Evolutionary conservation across 495 filamentous ascomycete genomes (phyloP), one percentile per base, ranked within the genome.

Genomic region (Talaromyces trachyspermus): DNA sequence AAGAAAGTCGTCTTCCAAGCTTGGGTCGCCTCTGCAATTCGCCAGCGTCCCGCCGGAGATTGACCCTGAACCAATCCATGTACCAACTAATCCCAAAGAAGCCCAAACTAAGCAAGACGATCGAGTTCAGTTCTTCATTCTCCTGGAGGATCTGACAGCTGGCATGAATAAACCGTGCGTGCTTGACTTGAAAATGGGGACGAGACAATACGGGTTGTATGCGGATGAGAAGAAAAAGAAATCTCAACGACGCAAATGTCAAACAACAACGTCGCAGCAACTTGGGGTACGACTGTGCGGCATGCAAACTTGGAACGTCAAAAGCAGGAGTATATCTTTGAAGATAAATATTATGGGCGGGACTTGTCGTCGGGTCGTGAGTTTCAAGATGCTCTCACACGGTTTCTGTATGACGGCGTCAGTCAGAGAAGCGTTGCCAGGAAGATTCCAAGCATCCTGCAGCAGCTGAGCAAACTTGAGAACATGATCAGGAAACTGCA

Each of bases 151-250:
- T 60, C 77, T 98, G 23, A 98, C 92, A 2, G 87, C 92, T 5
- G 92, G 92, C 26, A 96, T 98, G 91, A 87, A 86, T 58, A 83
- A 85, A 25, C 92, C 92, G 10, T 97, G 92, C 65, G 92, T 96
- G 32, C 83, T 98, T 55, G 92, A 98, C 63, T 72, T 98, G 49
- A 98, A 98, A 63, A 98, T 98, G 92, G 92, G 92, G 9, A 98
- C 92, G n/a, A 81, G 92, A 3, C 92, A 98, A 61, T 96, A 96
- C 64, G 92, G 92, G 11, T 78, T 96, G n/a, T 90, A 96, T 50
- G 92, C 92, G 7, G 78, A 75, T 41, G 83, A 90, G 32, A 90
- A 92, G 66, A 98, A 98, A 61, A 86, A 88, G 48, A 82, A 86
- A 46, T 96, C 92, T 0, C 92, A 98, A 63, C 79, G 86, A 39